phyloP scores from a whole-genome alignment of 129 eudicot genomes.

The Erigeron canadensis region DNA sequence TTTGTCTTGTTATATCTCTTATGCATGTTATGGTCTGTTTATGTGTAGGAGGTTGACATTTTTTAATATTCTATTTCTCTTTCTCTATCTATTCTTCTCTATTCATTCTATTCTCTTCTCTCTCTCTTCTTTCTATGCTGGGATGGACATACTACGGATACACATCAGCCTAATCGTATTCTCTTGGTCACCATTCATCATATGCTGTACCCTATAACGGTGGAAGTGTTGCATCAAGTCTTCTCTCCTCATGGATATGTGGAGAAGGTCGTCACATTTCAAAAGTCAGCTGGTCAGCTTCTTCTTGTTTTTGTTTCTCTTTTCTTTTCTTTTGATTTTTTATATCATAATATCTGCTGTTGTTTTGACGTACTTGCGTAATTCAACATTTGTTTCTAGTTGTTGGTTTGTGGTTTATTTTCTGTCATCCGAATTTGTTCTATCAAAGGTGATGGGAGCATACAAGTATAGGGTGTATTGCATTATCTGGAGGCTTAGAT shows the following conservation, averaged over 20 bases:
- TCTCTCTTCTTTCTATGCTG: conserved; percentile 51
- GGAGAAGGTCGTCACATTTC: conserved; percentile 98
- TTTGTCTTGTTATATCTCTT: conserved; percentile 2
- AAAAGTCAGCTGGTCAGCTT: conserved; percentile 99
- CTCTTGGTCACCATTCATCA: conserved; percentile 98
- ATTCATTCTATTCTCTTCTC: conserved; percentile 87
- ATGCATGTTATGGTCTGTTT: conserved; percentile 24
- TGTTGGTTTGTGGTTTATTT: background rate
- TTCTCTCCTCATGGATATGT: conserved; percentile 99
- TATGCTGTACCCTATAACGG: conserved; percentile 96
- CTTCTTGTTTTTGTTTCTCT: conserved; percentile 39
- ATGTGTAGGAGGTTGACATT: conserved; percentile 41
- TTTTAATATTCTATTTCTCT: conserved; percentile 33
- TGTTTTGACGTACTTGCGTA: conserved; percentile 8
- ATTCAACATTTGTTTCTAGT: too few species aligned
- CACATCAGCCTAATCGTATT: conserved; percentile 92
- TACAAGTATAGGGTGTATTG: background rate
- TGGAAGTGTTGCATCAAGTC: conserved; percentile 99
- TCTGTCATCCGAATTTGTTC: background rate
- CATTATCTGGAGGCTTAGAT: background rate
- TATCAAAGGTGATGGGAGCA: background rate
- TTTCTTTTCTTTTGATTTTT: conserved; percentile 21
- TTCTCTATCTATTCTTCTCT: conserved; percentile 71
- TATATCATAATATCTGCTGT: conserved; percentile 9
- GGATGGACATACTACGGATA: conserved; percentile 57